A percentile compares a stretch with the other conserved stretches of the same genome.
These are phyloP conservation scores for Auricularia sp. DNA, from an alignment of 768 basidiomycete genomes.

Conservation along the genomic window DNA sequence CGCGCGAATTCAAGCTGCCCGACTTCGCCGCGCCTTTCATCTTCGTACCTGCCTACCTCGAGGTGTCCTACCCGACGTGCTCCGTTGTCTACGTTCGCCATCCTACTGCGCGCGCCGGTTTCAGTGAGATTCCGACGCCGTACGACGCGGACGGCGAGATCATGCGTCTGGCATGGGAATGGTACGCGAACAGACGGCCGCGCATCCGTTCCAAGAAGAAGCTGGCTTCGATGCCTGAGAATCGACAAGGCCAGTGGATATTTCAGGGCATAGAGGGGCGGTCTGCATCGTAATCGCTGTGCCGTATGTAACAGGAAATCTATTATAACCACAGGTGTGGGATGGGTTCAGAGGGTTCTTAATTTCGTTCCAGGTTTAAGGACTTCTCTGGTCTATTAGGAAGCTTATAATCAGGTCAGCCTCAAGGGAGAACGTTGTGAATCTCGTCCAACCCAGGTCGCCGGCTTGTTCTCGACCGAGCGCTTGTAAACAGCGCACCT, in stretches of 20 bases:
- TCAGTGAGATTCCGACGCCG: conserved; percentile 91
- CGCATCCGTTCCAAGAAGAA: conserved; percentile 55
- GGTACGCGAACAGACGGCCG: conserved; percentile 69
- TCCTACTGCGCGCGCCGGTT: conserved; percentile 91
- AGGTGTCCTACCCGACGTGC: conserved; percentile 79
- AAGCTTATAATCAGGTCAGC: too few relatives aligned
- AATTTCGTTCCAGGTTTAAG: too few relatives aligned
- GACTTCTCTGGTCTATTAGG: too few relatives aligned
- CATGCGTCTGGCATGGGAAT: conserved; percentile 90
- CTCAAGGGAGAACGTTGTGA: too few relatives aligned
- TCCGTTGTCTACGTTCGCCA: conserved; percentile 89
- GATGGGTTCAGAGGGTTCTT: too few relatives aligned
- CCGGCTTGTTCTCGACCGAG: too few relatives aligned
- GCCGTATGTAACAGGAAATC: too few relatives aligned
- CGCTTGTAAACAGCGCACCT: too few relatives aligned
- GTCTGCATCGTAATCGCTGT: too few relatives aligned
- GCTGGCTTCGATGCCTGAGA: conserved; percentile 54
- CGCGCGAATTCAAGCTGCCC: conserved; percentile 60
- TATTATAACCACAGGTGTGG: too few relatives aligned
- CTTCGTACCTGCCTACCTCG: conserved; percentile 87
- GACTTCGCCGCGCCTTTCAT: conserved; percentile 81
- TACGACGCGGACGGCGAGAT: conserved; percentile 94
- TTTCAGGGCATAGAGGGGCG: not conserved
- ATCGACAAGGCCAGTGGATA: conserved; percentile 30
- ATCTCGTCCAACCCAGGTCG: too few relatives aligned